Percentiles rank a stretch among this genome's conserved stretches.
Conservation (phyloP, 1,284 basidiomycete species). For the Polyporus tsugae region DNA sequence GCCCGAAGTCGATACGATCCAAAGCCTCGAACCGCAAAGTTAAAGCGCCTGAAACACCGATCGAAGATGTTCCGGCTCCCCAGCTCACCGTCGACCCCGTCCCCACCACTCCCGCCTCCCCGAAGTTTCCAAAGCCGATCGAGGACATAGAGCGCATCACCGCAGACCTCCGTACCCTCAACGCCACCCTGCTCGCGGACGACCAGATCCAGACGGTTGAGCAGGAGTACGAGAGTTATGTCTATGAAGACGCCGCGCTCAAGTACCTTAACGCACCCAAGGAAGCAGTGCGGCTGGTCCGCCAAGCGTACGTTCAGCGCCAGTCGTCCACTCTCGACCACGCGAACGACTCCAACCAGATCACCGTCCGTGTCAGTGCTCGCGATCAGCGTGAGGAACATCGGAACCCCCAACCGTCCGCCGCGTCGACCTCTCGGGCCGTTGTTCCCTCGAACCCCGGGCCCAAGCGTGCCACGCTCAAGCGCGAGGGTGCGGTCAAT, state of each 20-base stretch:
- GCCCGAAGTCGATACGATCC: background rate
- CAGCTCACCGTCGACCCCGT: background rate
- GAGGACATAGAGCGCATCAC: constrained; percentile 9
- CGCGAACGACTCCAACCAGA: background rate
- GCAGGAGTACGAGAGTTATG: background rate
- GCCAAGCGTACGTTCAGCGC: too few relatives aligned
- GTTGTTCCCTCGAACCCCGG: background rate
- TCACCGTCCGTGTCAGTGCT: background rate
- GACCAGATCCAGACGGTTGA: background rate
- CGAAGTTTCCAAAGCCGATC: background rate
- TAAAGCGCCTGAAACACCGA: background rate
- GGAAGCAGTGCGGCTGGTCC: background rate
- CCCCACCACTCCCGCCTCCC: background rate
- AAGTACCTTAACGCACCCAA: background rate
- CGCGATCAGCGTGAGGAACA: background rate
- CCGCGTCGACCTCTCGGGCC: constrained; percentile 10
- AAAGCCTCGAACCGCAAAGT: constrained; percentile 1
- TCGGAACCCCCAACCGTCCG: background rate
- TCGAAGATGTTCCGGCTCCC: background rate
- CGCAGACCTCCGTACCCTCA: background rate
- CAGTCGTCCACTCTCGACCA: background rate
- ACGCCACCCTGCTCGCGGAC: background rate
- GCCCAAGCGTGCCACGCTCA: background rate
- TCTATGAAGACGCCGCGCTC: background rate
- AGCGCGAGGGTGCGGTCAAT: constrained; percentile 18